These are phyloP conservation scores for Alternaria brassicae DNA, from an alignment of 2,329 filamentous ascomycete species.

Conservation along the genomic window DNA sequence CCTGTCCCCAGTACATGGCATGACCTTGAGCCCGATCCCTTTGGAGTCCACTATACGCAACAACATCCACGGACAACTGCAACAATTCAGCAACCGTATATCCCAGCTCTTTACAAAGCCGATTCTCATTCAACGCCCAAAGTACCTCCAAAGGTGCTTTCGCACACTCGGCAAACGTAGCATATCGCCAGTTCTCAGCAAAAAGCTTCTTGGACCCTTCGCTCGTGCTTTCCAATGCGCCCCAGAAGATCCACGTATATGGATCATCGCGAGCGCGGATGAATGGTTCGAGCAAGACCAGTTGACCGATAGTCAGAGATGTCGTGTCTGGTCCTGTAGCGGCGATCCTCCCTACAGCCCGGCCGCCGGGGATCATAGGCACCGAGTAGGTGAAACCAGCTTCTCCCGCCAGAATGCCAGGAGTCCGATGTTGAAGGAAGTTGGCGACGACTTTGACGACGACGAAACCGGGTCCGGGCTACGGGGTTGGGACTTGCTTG, in stretches of 20 bases:
- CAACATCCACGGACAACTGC: not conserved
- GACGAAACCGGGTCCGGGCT: slow-evolving; percentile 45
- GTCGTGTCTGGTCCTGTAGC: slow-evolving; percentile 32
- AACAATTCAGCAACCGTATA: slow-evolving; percentile 3
- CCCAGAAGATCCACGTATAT: slow-evolving; percentile 33
- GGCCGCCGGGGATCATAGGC: slow-evolving; percentile 6
- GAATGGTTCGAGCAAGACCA: slow-evolving; percentile 47
- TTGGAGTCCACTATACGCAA: slow-evolving; percentile 1
- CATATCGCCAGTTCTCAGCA: slow-evolving; percentile 47
- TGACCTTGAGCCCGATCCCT: slow-evolving; percentile 28
- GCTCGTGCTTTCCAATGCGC: slow-evolving; percentile 36
- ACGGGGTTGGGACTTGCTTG: slow-evolving; percentile 40
- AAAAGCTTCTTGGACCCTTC: slow-evolving; percentile 30
- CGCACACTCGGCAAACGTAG: slow-evolving; percentile 46
- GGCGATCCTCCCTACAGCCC: slow-evolving; percentile 33
- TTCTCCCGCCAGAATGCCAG: slow-evolving; percentile 12
- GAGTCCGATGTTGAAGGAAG: not conserved
- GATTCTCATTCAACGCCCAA: slow-evolving; percentile 40
- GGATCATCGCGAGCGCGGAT: slow-evolving; percentile 50
- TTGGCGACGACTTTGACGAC: slow-evolving; percentile 51
- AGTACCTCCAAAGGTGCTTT: slow-evolving; percentile 49
- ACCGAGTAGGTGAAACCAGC: slow-evolving; percentile 13
- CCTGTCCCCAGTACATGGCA: slow-evolving; percentile 53
- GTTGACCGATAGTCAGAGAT: slow-evolving; percentile 42
- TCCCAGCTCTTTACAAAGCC: slow-evolving; percentile 41